Conservation (phyloP, 805 yeast species). For the Candida xyloterini region DNA sequence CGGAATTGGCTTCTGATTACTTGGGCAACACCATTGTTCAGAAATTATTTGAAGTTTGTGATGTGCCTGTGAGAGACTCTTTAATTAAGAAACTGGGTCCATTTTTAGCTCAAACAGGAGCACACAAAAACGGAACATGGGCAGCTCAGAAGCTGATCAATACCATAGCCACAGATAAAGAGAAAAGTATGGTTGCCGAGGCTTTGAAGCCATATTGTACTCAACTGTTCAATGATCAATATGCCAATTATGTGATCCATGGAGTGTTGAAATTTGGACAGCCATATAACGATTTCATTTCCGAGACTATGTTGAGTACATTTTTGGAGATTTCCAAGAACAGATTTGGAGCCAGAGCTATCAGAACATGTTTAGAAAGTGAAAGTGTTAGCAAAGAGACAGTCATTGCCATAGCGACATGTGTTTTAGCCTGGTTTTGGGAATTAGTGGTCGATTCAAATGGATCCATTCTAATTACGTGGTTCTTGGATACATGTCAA, state of each 20-base stretch:
- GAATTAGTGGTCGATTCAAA: conserved; percentile 79
- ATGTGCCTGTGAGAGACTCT: conserved; percentile 68
- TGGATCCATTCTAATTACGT: conserved; percentile 85
- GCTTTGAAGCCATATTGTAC: conserved; percentile 78
- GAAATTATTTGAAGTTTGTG: conserved; percentile 72
- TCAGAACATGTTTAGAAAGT: conserved; percentile 88
- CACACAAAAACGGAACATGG: conserved; percentile 98
- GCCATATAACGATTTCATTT: conserved; percentile 86
- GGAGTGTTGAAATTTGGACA: conserved; percentile 84
- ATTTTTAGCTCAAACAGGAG: conserved; percentile 84
- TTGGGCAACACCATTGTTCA: conserved; percentile 95
- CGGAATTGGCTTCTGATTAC: conserved; percentile 88
- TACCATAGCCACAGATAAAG: conserved; percentile 56
- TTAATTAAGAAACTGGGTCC: conserved; percentile 79
- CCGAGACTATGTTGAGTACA: conserved; percentile 74
- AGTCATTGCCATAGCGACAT: conserved; percentile 66
- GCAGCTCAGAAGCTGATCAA: conserved; percentile 95
- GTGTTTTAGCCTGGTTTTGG: conserved; percentile 74
- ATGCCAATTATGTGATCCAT: conserved; percentile 94
- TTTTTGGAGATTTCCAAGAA: conserved; percentile 82
- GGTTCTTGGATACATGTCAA: conserved; percentile 87
- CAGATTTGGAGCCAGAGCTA: conserved; percentile 93
- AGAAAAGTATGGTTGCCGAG: conserved; percentile 61
- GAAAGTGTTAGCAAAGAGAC: conserved; percentile 66
- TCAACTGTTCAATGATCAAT: conserved; percentile 88